Evolutionary conservation across 768 basidiomycete genomes (phyloP), one percentile per base, ranked within the genome.

Genomic region (Clavaria fumosa): DNA sequence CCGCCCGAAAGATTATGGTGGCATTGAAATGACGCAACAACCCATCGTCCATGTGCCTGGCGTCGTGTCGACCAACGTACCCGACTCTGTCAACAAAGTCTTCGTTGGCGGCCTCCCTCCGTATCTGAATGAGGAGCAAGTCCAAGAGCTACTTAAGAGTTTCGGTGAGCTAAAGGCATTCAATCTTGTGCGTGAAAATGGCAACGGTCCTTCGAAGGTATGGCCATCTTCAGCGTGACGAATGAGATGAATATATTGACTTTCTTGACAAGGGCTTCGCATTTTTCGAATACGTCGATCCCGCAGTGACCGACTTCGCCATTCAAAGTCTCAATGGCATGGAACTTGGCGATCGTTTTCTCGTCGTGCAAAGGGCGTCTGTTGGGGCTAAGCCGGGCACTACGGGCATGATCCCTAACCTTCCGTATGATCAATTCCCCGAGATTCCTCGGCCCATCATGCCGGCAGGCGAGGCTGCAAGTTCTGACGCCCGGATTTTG

Each of bases 91-190:
- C 58, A 91, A 97, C 73, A 97, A 97, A 64, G 69, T 99, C 37
- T 99, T 97, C 51, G 82, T 99, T 43, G 95, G 95, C 30, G 93
- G 91, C 37, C 63, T 99, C 40, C 95, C 95, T 11, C 71, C 83
- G 15, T 96, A 97, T 56, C 73, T 99, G 34, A 91, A 86, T 50
- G 95, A 99, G 58, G 95, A 95, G 53, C 91, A 97, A 60, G 95
- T 97, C 42, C 88, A 93, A 76, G 95, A 99, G 55, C 56, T 99
- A 22, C 67, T 99, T 45, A 96, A 89, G 66, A 88, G 79, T 53
- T 99, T 99, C 52, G 95, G 95, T 41, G 95, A 97, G 43, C 71
- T 99, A 35, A 89, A 85, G 56, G 88, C 89, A 6, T 99, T 99
- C 73, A 97, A 97, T 53, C 70, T 99, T 32, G 95, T 99, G 40